Percentiles rank a stretch among this genome's conserved stretches.
Evolutionary conservation across 106 monocot species (phyloP).

Genomic region (Dendrobium nobile): DNA sequence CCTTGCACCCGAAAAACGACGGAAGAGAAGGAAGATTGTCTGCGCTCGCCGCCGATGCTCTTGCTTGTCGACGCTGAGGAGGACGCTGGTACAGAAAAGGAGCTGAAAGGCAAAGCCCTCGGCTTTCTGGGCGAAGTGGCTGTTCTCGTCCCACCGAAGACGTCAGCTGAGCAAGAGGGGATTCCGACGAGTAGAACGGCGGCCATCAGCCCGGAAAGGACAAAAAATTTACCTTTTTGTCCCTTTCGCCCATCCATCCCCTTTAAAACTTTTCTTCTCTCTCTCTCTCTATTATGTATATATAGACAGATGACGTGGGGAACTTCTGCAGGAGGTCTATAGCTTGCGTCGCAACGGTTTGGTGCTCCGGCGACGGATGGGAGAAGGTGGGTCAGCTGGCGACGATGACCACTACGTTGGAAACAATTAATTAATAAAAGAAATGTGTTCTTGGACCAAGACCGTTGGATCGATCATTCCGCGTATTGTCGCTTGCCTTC

Average conservation of each 20-base stretch:
- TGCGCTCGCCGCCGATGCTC: neutral
- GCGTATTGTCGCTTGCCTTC: too few species aligned
- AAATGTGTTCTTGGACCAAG: too few species aligned
- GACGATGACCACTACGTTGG: neutral
- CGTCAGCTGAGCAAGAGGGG: conserved; percentile 7
- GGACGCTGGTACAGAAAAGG: neutral
- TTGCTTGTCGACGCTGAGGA: too few species aligned
- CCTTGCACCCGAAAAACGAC: conserved; percentile 72
- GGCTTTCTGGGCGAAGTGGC: conserved; percentile 2
- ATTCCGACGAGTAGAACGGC: neutral
- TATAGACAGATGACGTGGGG: too few species aligned
- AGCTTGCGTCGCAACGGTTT: neutral
- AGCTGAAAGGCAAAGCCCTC: neutral
- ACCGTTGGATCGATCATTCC: too few species aligned
- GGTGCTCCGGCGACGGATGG: neutral
- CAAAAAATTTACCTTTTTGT: neutral
- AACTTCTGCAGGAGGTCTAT: too few species aligned
- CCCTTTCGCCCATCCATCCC: neutral
- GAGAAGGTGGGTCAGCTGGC: neutral
- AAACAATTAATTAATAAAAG: too few species aligned
- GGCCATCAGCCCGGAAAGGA: neutral
- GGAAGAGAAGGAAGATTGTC: conserved; percentile 24
- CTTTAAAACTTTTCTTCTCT: neutral
- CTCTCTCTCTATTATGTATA: too few species aligned
- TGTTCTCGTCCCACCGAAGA: conserved; percentile 3